A percentile compares a stretch with the other conserved stretches of the same genome.
Conservation (phyloP, 2,329 filamentous ascomycete species). For the Alternaria metachromatica region DNA sequence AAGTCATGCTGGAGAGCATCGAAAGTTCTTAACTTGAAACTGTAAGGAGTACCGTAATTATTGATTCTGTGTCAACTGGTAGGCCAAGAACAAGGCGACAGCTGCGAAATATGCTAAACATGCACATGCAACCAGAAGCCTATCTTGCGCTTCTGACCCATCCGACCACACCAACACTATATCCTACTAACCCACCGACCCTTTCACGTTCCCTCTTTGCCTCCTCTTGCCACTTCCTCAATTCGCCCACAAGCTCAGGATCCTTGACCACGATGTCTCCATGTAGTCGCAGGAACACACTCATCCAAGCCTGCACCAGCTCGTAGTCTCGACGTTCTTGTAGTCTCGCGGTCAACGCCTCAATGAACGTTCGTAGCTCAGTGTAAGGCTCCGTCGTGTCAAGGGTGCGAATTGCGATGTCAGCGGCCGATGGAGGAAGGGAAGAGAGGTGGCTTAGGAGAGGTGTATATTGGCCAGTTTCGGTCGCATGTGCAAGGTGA, state of each 20-base stretch:
- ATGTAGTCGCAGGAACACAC: conserved; percentile 86
- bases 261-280: conserved; percentile 62
- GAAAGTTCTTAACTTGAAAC: not conserved
- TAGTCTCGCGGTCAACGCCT: conserved; percentile 76
- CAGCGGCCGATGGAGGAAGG: conserved; percentile 82
- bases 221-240: conserved; percentile 74
- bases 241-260: conserved; percentile 62
- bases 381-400: conserved; percentile 60
- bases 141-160: conserved; percentile 69
- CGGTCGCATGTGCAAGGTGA: conserved; percentile 55
- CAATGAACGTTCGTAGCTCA: conserved; percentile 81
- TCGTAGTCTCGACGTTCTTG: conserved; percentile 82
- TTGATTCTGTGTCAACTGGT: not conserved
- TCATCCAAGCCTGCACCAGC: conserved; percentile 96
- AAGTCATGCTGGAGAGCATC: not conserved
- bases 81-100: not conserved
- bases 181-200: conserved; percentile 79
- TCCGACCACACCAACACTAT: conserved; percentile 83
- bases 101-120: not conserved
- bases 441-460: conserved; percentile 82
- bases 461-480: conserved; percentile 66
- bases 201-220: conserved; percentile 75
- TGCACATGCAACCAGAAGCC: not conserved
- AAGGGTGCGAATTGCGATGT: conserved; percentile 88
- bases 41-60: not conserved